Evolutionary conservation across 2,329 filamentous ascomycete genomes (phyloP).

Genomic region (Aspergillus brunneoviolaceus): DNA sequence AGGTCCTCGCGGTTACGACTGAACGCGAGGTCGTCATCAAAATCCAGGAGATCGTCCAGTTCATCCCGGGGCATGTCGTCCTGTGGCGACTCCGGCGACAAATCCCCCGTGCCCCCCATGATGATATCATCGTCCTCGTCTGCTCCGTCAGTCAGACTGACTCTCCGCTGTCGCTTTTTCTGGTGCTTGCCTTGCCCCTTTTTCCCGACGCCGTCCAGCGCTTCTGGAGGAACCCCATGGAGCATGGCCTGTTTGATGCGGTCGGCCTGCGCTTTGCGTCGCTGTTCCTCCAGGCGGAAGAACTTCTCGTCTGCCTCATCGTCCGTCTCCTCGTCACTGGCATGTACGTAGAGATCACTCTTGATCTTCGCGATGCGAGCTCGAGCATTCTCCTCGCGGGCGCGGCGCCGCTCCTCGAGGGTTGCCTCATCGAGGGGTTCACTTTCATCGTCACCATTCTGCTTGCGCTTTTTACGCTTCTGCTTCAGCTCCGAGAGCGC

Average conservation of each 20-base stretch:
- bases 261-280: slow-evolving; percentile 57
- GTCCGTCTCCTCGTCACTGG: slow-evolving; percentile 87
- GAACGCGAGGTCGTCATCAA: slow-evolving; percentile 37
- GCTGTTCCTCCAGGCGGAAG: slow-evolving; percentile 71
- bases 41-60: slow-evolving; percentile 32
- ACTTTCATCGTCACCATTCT: slow-evolving; percentile 46
- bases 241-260: slow-evolving; percentile 52
- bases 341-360: slow-evolving; percentile 75
- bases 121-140: slow-evolving; percentile 34
- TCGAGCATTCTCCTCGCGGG: slow-evolving; percentile 65
- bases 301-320: slow-evolving; percentile 71
- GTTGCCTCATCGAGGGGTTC: slow-evolving; percentile 64
- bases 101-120: slow-evolving; percentile 27
- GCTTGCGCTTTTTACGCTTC: slow-evolving; percentile 54
- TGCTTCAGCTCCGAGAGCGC: slow-evolving; percentile 59
- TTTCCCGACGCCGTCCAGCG: slow-evolving; percentile 28
- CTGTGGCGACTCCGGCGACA: slow-evolving; percentile 19
- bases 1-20: slow-evolving; percentile 26
- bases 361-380: slow-evolving; percentile 80
- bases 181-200: slow-evolving; percentile 30
- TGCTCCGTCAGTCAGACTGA: slow-evolving; percentile 13
- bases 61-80: slow-evolving; percentile 26
- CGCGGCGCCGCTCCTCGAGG: slow-evolving; percentile 59
- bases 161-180: slow-evolving; percentile 34
- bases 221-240: slow-evolving; percentile 35